phyloP scores from a whole-genome alignment of 2,329 filamentous ascomycete species.

The Xylariomycetidae sp. region DNA sequence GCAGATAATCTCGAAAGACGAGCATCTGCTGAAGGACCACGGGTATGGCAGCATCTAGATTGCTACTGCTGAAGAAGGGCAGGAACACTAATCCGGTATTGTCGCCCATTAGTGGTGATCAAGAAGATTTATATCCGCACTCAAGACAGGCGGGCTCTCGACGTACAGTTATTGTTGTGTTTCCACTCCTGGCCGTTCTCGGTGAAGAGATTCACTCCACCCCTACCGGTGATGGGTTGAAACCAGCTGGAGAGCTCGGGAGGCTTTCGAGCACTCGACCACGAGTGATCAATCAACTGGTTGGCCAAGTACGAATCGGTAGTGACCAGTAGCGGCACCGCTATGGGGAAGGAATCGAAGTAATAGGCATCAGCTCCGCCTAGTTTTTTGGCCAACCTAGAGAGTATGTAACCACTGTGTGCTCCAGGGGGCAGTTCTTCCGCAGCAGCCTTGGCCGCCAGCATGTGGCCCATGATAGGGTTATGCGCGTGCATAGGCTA shows the following conservation, averaged over 20 bases:
- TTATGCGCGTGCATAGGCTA: slow-evolving; percentile 26
- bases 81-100: too few relatives aligned
- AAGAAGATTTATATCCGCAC: too few relatives aligned
- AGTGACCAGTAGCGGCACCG: slow-evolving; percentile 21
- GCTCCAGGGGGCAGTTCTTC: slow-evolving; percentile 21
- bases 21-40: slow-evolving; percentile 23
- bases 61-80: slow-evolving; percentile 28
- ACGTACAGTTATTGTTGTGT: slow-evolving; percentile 21
- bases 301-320: slow-evolving; percentile 26
- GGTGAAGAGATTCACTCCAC: slow-evolving; percentile 27
- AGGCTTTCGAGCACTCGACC: slow-evolving; percentile 23
- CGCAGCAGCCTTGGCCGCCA: slow-evolving; percentile 23
- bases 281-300: slow-evolving; percentile 23
- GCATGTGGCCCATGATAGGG: slow-evolving; percentile 25
- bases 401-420: slow-evolving; percentile 21
- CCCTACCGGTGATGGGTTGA: slow-evolving; percentile 23
- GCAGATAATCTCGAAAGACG: slow-evolving; percentile 22
- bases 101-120: too few relatives aligned
- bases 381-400: slow-evolving; percentile 16
- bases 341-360: slow-evolving; percentile 25
- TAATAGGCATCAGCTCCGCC: slow-evolving; percentile 22
- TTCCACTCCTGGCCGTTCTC: slow-evolving; percentile 27
- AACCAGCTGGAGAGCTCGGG: slow-evolving; percentile 24
- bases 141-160: too few relatives aligned
- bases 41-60: slow-evolving; percentile 25